Evolutionary conservation across 441 rosid genomes (phyloP), one percentile per base, ranked within the genome.

Genomic region (Bocquillonia castaneifolia): DNA sequence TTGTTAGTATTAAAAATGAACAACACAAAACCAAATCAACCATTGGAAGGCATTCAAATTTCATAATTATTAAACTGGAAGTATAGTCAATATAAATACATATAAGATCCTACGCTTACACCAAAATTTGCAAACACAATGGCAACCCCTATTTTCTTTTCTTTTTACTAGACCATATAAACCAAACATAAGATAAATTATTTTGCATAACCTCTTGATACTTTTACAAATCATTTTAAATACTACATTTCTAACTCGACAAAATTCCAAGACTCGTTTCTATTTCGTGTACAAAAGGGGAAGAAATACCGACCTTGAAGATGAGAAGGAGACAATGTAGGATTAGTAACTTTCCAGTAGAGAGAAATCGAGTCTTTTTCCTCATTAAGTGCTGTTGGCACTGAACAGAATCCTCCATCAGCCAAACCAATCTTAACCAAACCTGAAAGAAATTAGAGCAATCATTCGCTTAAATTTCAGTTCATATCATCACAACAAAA

Each of bases 281-380:
- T 36, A 23, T 37, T 28, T 20, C 13, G 36, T 9, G 52, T 15
- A 47, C n/a, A 47, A 17, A 47, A 47, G 45, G 10, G 44, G 18
- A 40, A 54, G 57, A 10, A 54, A 29, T 15, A 61, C 59, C 59
- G 23, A 86, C 97, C 96, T 84, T 77, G 88, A 50, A 91, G 85
- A 69, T 93, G 96, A 18, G 90, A 79, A 72, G 97, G 94, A 68
- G 97, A 80, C 3, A 91, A 86, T 23, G 98, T 86, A 28, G 98
- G 98, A 68, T 83, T 84, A 18, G 87, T 85, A 67, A 81, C 95
- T 85, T 89, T 89, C 95, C 93, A 83, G 67, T 93, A 93, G 69
- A 82, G 78, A 65, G 90, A 85, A 55, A 78, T 78, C 7, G 84
- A 44, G 39, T 69, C 73, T 62, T 74, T 74, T 18, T 76, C 85